Conservation (phyloP, 2,329 filamentous ascomycete genomes). For the Grosmannia penicillata region DNA sequence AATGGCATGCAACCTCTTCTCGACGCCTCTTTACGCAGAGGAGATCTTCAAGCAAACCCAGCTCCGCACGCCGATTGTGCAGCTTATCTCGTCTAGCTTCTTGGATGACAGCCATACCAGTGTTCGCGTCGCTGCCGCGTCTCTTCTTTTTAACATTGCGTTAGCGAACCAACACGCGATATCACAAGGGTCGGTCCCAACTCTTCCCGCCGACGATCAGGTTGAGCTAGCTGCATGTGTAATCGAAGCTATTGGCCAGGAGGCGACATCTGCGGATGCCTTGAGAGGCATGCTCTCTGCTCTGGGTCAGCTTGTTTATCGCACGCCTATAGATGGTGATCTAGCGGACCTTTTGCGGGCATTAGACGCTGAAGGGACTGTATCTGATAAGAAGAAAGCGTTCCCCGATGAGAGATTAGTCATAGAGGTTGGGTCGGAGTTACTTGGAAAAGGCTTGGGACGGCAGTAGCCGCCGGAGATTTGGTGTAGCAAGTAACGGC, state of each 20-base stretch:
- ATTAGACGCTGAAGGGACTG: constrained; percentile 56
- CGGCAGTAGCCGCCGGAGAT: too few species aligned
- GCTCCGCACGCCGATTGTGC: constrained; percentile 45
- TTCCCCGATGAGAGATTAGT: constrained; percentile 47
- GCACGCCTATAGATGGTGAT: constrained; percentile 53
- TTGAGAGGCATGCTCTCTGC: constrained; percentile 63
- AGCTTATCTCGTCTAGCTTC: constrained; percentile 61
- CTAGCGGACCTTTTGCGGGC: constrained; percentile 65
- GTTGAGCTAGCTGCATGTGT: constrained; percentile 71
- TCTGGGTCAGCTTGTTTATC: constrained; percentile 63
- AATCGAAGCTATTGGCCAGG: constrained; percentile 53
- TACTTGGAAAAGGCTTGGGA: constrained; percentile 33
- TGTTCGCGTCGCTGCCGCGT: constrained; percentile 67
- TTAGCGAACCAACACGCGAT: constrained; percentile 41
- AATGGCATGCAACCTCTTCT: constrained; percentile 73
- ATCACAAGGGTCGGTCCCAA: neutral
- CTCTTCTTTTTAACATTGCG: constrained; percentile 71
- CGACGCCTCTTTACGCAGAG: constrained; percentile 53
- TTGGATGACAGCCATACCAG: constrained; percentile 62
- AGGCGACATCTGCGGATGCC: constrained; percentile 51
- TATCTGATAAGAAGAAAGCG: constrained; percentile 39
- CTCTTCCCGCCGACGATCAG: constrained; percentile 53
- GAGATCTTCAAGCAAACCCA: constrained; percentile 38
- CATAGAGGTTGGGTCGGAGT: constrained; percentile 33
- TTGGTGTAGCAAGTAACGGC: too few species aligned